Evolutionary conservation across 208 protist species (phyloP).

Genomic region (Tritrichomonas foetus): DNA sequence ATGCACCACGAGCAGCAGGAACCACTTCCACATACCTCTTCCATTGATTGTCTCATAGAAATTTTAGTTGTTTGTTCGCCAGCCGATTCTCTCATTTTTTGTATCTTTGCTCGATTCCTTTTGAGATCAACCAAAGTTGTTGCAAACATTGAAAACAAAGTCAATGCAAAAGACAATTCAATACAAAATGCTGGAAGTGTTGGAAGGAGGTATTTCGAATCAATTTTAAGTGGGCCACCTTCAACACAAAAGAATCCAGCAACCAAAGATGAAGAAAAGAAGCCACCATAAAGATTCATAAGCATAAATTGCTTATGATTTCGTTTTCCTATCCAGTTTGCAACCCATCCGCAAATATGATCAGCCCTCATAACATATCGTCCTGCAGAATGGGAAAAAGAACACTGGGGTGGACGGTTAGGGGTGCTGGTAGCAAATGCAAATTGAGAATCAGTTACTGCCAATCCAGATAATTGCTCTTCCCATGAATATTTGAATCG

Average conservation of each 20-base stretch:
- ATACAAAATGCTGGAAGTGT: neutral
- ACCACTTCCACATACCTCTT: neutral
- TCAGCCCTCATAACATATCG: neutral
- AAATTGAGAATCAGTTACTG: neutral
- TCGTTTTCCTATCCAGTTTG: conserved; percentile 23
- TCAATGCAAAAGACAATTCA: neutral
- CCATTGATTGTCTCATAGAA: neutral
- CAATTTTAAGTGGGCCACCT: too few species aligned
- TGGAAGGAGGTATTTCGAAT: too few species aligned
- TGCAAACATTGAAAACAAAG: neutral
- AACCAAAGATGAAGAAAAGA: neutral
- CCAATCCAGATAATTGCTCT: neutral
- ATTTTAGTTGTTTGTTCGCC: neutral
- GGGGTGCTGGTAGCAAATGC: neutral
- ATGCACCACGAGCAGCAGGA: neutral
- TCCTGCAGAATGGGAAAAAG: neutral
- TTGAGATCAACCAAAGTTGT: neutral
- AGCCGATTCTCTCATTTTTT: neutral
- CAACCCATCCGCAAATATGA: conserved; percentile 38
- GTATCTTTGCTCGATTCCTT: neutral
- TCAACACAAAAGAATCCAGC: neutral
- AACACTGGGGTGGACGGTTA: neutral
- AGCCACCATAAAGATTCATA: neutral
- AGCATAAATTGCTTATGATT: conserved; percentile 18
- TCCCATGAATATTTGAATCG: neutral